phyloP scores from a whole-genome alignment of 805 yeast genomes.

The Ogataea saltuana region DNA sequence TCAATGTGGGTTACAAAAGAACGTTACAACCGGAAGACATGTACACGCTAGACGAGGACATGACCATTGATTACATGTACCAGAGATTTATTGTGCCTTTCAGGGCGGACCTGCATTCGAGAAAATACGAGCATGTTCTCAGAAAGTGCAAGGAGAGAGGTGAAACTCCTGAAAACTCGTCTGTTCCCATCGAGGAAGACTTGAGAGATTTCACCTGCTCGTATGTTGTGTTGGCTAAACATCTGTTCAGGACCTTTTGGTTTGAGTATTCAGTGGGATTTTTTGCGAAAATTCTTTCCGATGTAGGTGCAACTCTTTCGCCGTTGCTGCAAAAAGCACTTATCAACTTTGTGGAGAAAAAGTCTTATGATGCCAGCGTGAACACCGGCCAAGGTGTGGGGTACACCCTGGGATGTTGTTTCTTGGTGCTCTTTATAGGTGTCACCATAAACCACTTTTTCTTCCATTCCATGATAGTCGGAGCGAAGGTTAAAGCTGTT shows the following conservation, averaged over 20 bases:
- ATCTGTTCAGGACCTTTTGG: conserved; percentile 52
- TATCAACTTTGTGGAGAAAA: conserved; percentile 59
- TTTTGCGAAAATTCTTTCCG: conserved; percentile 44
- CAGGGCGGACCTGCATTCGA: conserved; percentile 33
- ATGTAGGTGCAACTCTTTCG: conserved; percentile 50
- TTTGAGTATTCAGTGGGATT: conserved; percentile 44
- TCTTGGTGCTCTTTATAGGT: conserved; percentile 52
- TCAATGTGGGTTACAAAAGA: conserved; percentile 69
- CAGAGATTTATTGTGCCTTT: conserved; percentile 38
- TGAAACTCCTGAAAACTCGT: conserved; percentile 23
- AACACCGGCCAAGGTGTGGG: conserved; percentile 69
- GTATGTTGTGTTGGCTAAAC: conserved; percentile 29
- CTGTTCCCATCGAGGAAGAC: conserved; percentile 22
- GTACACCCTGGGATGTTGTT: conserved; percentile 68
- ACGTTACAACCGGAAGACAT: conserved; percentile 67
- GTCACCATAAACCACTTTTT: conserved; percentile 61
- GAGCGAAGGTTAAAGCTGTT: conserved; percentile 70
- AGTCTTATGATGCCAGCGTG: conserved; percentile 42
- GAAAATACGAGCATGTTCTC: conserved; percentile 29
- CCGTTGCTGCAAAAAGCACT: conserved; percentile 69
- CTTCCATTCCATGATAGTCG: conserved; percentile 57
- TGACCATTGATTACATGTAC: conserved; percentile 45
- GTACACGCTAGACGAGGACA: conserved; percentile 44
- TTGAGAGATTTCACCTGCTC: conserved; percentile 31
- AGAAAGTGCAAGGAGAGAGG: conserved; percentile 33